phyloP scores from a whole-genome alignment of 2,329 filamentous ascomycete species.

The Mycosphaerella sp. region DNA sequence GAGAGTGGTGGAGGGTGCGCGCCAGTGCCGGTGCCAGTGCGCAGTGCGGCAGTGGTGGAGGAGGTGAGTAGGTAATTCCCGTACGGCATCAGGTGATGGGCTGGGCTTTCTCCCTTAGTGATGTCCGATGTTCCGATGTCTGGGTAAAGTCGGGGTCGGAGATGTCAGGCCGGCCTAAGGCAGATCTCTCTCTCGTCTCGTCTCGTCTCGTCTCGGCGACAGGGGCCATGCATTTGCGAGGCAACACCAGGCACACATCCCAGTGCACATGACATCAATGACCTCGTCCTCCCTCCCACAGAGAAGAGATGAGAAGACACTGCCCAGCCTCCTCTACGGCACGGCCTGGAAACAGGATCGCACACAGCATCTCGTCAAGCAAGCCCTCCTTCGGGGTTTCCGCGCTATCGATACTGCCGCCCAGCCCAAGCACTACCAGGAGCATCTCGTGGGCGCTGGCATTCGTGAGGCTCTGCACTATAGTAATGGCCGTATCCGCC shows the following conservation, averaged over 20 bases:
- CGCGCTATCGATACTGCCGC: constrained; percentile 70
- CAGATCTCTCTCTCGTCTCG: too few species aligned
- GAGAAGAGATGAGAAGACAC: too few species aligned
- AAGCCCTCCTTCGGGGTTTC: constrained; percentile 63
- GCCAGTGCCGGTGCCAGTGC: too few species aligned
- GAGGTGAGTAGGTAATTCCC: too few species aligned
- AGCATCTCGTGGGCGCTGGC: constrained; percentile 62
- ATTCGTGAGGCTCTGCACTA: constrained; percentile 53
- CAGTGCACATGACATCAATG: not conserved
- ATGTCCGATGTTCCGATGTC: not conserved
- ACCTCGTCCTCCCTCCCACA: too few species aligned
- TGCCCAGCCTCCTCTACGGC: constrained; percentile 60
- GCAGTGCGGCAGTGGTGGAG: too few species aligned
- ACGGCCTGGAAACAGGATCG: constrained; percentile 78
- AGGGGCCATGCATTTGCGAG: constrained; percentile 4
- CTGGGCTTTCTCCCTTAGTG: not conserved
- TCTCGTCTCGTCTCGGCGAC: not conserved
- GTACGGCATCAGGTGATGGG: too few species aligned
- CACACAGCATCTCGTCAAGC: constrained; percentile 60
- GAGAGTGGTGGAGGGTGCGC: too few species aligned
- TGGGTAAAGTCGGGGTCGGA: not conserved
- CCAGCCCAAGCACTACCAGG: constrained; percentile 67
- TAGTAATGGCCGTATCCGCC: constrained; percentile 45
- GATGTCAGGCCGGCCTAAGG: not conserved
- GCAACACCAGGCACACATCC: constrained; percentile 3